Evolutionary conservation across 1,284 basidiomycete species (phyloP), one percentile per base, ranked within the genome.

Genomic region (Ceratobasidium sp.): DNA sequence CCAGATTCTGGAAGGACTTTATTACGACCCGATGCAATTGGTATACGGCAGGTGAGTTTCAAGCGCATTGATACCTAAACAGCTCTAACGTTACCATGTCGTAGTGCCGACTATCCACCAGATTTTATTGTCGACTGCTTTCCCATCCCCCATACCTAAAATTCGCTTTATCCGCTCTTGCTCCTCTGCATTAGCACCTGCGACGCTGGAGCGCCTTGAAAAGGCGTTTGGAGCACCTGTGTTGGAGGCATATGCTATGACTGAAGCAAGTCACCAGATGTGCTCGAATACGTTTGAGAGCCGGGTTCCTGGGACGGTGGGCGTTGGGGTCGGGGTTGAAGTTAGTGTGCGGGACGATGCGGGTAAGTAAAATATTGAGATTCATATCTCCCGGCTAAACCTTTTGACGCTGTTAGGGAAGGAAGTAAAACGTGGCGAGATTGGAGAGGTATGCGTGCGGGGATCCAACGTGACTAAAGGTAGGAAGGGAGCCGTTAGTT

Each of bases 1-100:
- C 85, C 61, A 85, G 85, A 0, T 92, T 91, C 80, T 92, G 90
- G 90, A 82, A 82, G 22, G 86, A 90, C 61, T 86, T 89, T 1
- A 81, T 81, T n/a, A 81, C 84, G 43, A 81, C 87, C 25, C 83
- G 84, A 64, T 85, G 86, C 65, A 89, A 86, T 70, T 90, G 88
- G 89, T 90, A 83, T 77, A 85, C 84, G 32, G 83, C 82, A 2
- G 80, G 76, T 77, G 25, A 25, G 66, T 76, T 40, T 43, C 17
- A 37, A 65, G 46, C 5, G 64, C 19, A 32, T 49, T 34, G n/a
- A 32, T 40, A 13, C 51, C 56, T 7, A 51, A 25, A 19, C 29
- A 25, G n/a, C 22, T 44, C 61, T 46, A 43, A 64, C 43, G 4
- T 44, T 46, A 4, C 9, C 56, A 34, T 43, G 37, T 40, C 59